phyloP scores from a whole-genome alignment of 2,329 filamentous ascomycete genomes.

The Fusarium sp. region DNA sequence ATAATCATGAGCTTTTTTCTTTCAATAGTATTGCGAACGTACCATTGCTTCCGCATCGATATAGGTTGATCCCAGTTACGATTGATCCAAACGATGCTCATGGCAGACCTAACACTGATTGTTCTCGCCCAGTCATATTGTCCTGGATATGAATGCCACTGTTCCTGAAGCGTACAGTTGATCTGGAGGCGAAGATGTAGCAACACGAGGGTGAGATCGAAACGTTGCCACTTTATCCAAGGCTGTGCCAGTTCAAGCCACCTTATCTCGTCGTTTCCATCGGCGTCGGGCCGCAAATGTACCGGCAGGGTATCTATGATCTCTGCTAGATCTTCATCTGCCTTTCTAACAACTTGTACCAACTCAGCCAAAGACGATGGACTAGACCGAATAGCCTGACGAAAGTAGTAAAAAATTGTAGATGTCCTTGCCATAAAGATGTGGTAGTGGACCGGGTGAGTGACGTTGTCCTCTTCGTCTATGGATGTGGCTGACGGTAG shows the following conservation, averaged over 20 bases:
- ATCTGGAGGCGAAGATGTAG: slow-evolving; percentile 22
- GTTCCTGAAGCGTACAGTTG: slow-evolving; percentile 13
- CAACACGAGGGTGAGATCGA: slow-evolving; percentile 22
- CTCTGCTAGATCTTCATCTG: background rate
- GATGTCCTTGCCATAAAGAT: background rate
- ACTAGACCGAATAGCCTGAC: background rate
- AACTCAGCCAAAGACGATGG: background rate
- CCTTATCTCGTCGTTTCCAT: background rate
- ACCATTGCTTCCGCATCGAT: slow-evolving; percentile 26
- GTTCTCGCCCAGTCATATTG: slow-evolving; percentile 15
- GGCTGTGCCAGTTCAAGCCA: slow-evolving; percentile 10
- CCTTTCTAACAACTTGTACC: background rate
- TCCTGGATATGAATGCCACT: slow-evolving; percentile 14
- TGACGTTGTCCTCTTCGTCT: background rate
- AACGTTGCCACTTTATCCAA: slow-evolving; percentile 29
- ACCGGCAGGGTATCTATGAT: background rate
- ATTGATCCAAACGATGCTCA: slow-evolving; percentile 24
- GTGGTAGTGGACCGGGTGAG: background rate
- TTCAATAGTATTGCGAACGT: background rate
- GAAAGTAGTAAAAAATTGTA: background rate
- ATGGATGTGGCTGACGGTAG: background rate
- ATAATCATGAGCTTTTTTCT: background rate
- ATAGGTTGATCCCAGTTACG: slow-evolving; percentile 24
- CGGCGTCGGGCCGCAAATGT: background rate
- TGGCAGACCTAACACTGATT: slow-evolving; percentile 17